These are phyloP conservation scores for Saturnispora quitensis DNA, from an alignment of 805 yeast species.

Conservation along the genomic window DNA sequence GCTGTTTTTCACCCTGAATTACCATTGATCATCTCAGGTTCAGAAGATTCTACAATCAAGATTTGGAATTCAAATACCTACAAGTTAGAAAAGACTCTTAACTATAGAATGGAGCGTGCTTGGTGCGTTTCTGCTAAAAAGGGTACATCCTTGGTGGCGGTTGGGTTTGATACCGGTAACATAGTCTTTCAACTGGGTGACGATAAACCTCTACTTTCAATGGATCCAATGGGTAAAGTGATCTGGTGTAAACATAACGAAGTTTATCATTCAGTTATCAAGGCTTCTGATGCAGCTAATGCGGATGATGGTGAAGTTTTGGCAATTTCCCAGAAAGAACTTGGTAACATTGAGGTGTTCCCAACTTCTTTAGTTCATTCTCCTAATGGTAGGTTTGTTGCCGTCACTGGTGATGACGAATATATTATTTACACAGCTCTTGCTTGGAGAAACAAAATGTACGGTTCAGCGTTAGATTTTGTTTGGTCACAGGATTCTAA, in stretches of 20 bases:
- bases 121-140: conserved; percentile 86
- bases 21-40: conserved; percentile 90
- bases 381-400: conserved; percentile 94
- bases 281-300: conserved; percentile 48
- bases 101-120: conserved; percentile 87
- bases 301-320: conserved; percentile 71
- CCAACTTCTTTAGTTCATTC: conserved; percentile 85
- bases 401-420: conserved; percentile 97
- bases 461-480: conserved; percentile 83
- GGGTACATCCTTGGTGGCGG: conserved; percentile 69
- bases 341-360: conserved; percentile 90
- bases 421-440: conserved; percentile 91
- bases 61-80: conserved; percentile 94
- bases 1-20: conserved; percentile 98
- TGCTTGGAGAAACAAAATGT: conserved; percentile 95
- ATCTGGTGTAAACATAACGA: conserved; percentile 89
- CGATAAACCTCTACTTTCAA: conserved; percentile 87
- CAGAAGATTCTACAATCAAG: conserved; percentile 91
- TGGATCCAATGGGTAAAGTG: conserved; percentile 89
- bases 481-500: conserved; percentile 93
- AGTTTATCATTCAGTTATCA: conserved; percentile 73
- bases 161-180: conserved; percentile 93
- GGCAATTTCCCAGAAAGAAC: conserved; percentile 73
- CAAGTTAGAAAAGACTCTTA: conserved; percentile 84
- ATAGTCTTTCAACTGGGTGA: conserved; percentile 85